Percentiles rank a stretch among this genome's conserved stretches.
Conservation (phyloP, 805 yeast genomes). For the Jamesozyma rosinii region DNA sequence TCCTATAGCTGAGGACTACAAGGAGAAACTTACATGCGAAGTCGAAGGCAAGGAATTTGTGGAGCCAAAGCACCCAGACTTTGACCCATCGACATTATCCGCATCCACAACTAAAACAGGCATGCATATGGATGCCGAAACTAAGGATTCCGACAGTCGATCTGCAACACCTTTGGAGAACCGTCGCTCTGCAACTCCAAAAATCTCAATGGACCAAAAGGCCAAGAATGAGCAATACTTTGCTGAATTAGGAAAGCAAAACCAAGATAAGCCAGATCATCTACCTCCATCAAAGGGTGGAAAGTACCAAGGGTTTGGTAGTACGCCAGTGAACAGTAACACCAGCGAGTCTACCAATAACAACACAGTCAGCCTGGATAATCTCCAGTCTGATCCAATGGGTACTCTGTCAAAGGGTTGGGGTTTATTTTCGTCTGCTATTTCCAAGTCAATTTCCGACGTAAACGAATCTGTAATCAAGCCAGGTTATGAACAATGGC, state of each 20-base stretch:
- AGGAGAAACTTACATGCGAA: conserved; percentile 63
- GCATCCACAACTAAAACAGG: background rate
- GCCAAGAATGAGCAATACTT: conserved; percentile 73
- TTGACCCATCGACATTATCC: conserved; percentile 22
- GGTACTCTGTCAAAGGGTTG: conserved; percentile 91
- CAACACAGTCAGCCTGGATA: conserved; percentile 50
- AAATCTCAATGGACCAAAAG: conserved; percentile 33
- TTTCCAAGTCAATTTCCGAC: conserved; percentile 72
- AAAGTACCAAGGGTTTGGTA: conserved; percentile 84
- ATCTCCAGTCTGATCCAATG: conserved; percentile 72
- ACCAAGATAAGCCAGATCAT: conserved; percentile 63
- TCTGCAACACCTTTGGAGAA: conserved; percentile 29
- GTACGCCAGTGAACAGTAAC: conserved; percentile 40
- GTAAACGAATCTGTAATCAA: conserved; percentile 83
- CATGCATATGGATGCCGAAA: background rate
- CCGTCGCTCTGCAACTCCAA: conserved; percentile 36
- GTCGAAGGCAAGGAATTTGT: conserved; percentile 65
- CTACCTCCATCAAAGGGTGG: conserved; percentile 94
- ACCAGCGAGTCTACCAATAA: conserved; percentile 9
- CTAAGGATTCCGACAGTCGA: conserved; percentile 4
- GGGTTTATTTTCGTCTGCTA: conserved; percentile 84
- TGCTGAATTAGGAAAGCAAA: conserved; percentile 65
- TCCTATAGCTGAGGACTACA: conserved; percentile 89
- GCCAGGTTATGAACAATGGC: conserved; percentile 78
- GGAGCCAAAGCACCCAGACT: conserved; percentile 50